Evolutionary conservation across 2,329 filamentous ascomycete species (phyloP).

Genomic region (Byssoonygena ceratinophila): DNA sequence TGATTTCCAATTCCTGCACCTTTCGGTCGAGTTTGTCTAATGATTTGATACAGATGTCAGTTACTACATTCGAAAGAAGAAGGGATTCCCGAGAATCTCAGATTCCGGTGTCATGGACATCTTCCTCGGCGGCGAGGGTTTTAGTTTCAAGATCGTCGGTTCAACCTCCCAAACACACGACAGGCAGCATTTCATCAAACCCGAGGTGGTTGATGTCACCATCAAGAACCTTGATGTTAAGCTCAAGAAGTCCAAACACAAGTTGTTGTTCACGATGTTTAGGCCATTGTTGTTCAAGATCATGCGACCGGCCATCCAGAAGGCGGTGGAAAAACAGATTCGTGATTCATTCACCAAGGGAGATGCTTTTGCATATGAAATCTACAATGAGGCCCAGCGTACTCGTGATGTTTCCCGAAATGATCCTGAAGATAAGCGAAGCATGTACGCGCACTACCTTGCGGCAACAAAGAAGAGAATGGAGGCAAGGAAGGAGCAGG

Average conservation of each 20-base stretch:
- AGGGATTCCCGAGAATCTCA: conserved; percentile 77
- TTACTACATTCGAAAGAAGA: conserved; percentile 91
- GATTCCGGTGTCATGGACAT: conserved; percentile 86
- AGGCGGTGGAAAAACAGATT: conserved; percentile 80
- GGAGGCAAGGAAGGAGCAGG: conserved; percentile 68
- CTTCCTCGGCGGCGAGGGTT: conserved; percentile 72
- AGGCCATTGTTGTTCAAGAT: conserved; percentile 80
- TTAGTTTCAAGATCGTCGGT: conserved; percentile 84
- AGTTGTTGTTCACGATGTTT: conserved; percentile 73
- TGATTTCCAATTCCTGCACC: conserved; percentile 3
- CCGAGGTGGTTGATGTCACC: conserved; percentile 76
- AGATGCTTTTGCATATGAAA: conserved; percentile 60
- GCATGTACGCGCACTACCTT: conserved; percentile 79
- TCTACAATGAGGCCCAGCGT: conserved; percentile 74
- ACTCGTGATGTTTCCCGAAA: conserved; percentile 55
- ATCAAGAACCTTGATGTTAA: conserved; percentile 77
- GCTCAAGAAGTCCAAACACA: conserved; percentile 89
- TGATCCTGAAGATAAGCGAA: conserved; percentile 62
- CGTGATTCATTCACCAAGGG: conserved; percentile 67
- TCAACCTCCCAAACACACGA: conserved; percentile 69
- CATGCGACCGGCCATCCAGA: conserved; percentile 72
- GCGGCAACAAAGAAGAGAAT: conserved; percentile 63
- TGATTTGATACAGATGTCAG: conserved; percentile 54
- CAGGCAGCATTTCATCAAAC: conserved; percentile 78
- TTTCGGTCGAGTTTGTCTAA: not conserved